These are phyloP conservation scores for Periconia sp. DNA, from an alignment of 2,329 filamentous ascomycete species.

Conservation along the genomic window DNA sequence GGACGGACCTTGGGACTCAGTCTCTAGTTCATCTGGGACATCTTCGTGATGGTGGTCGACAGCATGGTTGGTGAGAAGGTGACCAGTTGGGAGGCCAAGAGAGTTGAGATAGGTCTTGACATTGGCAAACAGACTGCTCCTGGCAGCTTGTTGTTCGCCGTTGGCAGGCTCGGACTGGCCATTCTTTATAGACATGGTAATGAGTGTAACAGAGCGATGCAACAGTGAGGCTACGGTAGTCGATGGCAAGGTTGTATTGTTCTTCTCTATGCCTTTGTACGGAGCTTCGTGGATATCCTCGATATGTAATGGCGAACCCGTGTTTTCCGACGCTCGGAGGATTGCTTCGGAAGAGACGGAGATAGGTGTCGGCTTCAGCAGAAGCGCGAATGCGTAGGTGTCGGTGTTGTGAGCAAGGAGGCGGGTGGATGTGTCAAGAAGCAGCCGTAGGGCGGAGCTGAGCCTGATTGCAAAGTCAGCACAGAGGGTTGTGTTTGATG, in stretches of 20 bases:
- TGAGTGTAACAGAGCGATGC: constrained; percentile 6
- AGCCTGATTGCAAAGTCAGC: constrained; percentile 3
- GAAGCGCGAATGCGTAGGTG: too few species aligned
- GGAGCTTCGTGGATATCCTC: not conserved
- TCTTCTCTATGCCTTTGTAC: not conserved
- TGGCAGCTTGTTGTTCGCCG: constrained; percentile 9
- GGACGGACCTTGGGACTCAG: constrained; percentile 11
- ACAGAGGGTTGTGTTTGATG: not conserved
- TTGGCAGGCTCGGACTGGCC: constrained; percentile 5
- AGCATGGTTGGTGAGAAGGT: constrained; percentile 34
- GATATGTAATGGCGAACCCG: constrained; percentile 2
- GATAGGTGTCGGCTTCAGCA: constrained; percentile 1
- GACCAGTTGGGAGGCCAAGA: constrained; percentile 27
- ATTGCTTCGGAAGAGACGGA: constrained; percentile 3
- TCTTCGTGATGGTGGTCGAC: constrained; percentile 39
- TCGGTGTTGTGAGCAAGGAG: too few species aligned
- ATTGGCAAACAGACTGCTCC: constrained; percentile 6
- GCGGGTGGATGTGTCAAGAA: constrained; percentile 9
- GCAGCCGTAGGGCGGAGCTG: constrained; percentile 22
- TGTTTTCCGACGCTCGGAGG: constrained; percentile 2
- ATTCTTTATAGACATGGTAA: constrained; percentile 8
- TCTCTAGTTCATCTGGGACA: constrained; percentile 22
- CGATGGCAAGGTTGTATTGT: too few species aligned
- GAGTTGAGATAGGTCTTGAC: constrained; percentile 28
- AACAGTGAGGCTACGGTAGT: not conserved